phyloP scores from a whole-genome alignment of 106 monocot genomes.

The Dendrobium catenatum region DNA sequence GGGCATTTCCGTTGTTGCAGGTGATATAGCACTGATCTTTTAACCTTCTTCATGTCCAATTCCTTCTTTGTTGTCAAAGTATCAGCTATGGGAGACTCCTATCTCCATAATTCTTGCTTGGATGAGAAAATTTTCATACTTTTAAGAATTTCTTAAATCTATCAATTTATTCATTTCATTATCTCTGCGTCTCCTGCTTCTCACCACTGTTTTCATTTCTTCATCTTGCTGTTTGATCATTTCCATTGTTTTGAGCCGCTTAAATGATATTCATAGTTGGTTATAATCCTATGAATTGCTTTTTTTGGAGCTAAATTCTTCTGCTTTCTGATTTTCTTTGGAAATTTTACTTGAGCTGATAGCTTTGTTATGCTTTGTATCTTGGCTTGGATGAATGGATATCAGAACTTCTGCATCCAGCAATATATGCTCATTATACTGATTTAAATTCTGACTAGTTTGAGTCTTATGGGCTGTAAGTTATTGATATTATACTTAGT shows the following conservation, averaged over 20 bases:
- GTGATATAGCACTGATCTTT: not conserved
- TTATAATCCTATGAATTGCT: not conserved
- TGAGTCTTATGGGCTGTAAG: not conserved
- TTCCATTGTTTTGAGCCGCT: not conserved
- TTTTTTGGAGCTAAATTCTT: not conserved
- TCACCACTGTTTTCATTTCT: not conserved
- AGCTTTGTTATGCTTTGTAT: too few species aligned
- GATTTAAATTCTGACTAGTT: too few species aligned
- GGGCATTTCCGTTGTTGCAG: slow-evolving; percentile 3
- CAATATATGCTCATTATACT: too few species aligned
- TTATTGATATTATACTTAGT: not conserved
- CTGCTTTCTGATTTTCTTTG: not conserved
- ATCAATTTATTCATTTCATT: not conserved
- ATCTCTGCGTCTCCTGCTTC: not conserved
- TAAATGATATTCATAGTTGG: not conserved
- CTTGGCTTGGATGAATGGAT: too few species aligned
- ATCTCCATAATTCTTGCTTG: not conserved
- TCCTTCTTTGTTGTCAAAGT: not conserved
- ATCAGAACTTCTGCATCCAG: too few species aligned
- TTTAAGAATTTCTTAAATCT: not conserved
- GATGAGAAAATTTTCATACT: not conserved
- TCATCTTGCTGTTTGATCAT: not conserved
- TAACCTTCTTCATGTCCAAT: not conserved
- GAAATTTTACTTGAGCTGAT: too few species aligned
- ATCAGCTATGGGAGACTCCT: not conserved